Evolutionary conservation across 129 eudicot genomes (phyloP).

Genomic region (Sambucus nigra): DNA sequence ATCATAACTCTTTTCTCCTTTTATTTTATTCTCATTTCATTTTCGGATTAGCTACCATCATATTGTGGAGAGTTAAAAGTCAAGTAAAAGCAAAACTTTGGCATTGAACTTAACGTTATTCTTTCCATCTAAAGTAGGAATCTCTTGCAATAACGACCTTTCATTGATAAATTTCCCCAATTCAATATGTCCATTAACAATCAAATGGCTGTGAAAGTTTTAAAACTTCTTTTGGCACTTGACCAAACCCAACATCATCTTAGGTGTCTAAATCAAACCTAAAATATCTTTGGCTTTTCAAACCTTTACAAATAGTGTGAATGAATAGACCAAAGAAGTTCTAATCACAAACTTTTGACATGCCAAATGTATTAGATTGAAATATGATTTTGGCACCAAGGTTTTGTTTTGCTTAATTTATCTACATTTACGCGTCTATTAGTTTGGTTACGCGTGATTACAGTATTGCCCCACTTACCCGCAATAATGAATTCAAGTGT

Average conservation of each 20-base stretch:
- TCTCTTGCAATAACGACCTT: too few species aligned
- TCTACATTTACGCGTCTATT: too few species aligned
- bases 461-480: neutral
- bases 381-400: neutral
- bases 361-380: constrained; percentile 5
- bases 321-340: constrained; percentile 5
- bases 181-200: neutral
- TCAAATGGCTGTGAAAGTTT: neutral
- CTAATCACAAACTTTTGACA: constrained; percentile 6
- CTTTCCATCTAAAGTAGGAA: too few species aligned
- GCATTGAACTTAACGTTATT: too few species aligned
- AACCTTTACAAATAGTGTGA: neutral
- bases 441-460: constrained; percentile 3
- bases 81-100: too few species aligned
- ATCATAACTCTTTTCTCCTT: too few species aligned
- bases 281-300: too few species aligned
- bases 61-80: too few species aligned
- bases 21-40: too few species aligned
- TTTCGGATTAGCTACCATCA: too few species aligned
- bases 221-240: constrained; percentile 4
- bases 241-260: constrained; percentile 2
- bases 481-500: neutral
- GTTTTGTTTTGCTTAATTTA: too few species aligned
- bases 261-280: constrained; percentile 1
- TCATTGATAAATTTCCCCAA: neutral